Evolutionary conservation across 2,329 filamentous ascomycete species (phyloP).

Genomic region (Aciculosporium take): DNA sequence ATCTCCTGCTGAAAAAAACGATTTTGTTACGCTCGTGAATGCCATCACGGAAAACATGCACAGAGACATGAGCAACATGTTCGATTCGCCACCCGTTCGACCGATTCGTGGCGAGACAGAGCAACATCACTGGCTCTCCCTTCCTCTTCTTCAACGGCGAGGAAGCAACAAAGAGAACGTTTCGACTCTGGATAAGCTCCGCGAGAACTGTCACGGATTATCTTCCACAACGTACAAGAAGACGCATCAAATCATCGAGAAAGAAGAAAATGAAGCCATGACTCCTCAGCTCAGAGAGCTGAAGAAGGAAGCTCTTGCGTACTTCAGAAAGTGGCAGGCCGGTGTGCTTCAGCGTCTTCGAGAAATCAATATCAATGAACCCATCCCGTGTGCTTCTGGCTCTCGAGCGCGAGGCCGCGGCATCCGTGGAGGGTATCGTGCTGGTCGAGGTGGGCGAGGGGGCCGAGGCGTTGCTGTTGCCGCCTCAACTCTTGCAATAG

Average conservation of each 20-base stretch:
- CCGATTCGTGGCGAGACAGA: constrained; percentile 17
- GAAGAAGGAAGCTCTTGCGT: constrained; percentile 52
- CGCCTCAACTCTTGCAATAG: constrained; percentile 19
- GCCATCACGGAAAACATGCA: constrained; percentile 42
- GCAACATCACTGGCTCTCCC: constrained; percentile 21
- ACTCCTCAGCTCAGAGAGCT: constrained; percentile 43
- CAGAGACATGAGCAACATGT: constrained; percentile 35
- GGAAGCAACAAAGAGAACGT: constrained; percentile 12
- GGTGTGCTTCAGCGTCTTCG: constrained; percentile 55
- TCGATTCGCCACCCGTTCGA: constrained; percentile 30
- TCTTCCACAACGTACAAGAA: constrained; percentile 13
- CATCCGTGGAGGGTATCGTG: constrained; percentile 10
- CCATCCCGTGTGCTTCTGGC: constrained; percentile 11
- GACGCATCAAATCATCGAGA: constrained; percentile 16
- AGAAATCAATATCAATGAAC: constrained; percentile 45
- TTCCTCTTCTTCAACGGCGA: constrained; percentile 16
- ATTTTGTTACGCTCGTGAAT: constrained; percentile 36
- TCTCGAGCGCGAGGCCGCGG: constrained; percentile 21
- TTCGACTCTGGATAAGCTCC: constrained; percentile 2
- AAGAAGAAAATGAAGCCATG: constrained; percentile 21
- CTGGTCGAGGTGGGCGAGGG: constrained; percentile 17
- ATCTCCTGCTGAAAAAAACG: constrained; percentile 32
- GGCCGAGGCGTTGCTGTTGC: constrained; percentile 16
- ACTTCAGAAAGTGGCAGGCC: constrained; percentile 72
- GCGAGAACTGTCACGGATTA: constrained; percentile 2